A percentile compares a stretch with the other conserved stretches of the same genome.
Evolutionary conservation across 2,329 filamentous ascomycete species (phyloP).

Genomic region (Anthostomella pinea): DNA sequence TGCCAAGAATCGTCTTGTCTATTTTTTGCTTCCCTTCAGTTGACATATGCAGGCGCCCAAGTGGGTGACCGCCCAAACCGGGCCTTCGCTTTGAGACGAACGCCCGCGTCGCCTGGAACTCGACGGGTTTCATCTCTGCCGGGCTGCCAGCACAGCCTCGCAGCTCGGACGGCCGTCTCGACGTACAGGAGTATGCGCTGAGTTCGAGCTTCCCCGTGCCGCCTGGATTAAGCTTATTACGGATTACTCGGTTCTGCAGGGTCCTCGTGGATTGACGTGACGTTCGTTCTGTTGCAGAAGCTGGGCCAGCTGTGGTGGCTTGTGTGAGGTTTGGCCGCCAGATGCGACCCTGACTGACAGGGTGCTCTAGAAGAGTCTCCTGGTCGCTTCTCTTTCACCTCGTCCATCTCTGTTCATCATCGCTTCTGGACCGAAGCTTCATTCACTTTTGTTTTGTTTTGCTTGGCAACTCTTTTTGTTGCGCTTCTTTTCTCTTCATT

Average conservation of each 20-base stretch:
- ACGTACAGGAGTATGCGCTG: not conserved
- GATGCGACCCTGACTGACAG: not conserved
- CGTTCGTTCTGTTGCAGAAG: constrained; percentile 4
- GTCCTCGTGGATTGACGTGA: too few relatives aligned
- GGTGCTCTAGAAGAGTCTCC: not conserved
- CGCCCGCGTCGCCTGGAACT: constrained; percentile 8
- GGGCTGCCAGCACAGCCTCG: constrained; percentile 41
- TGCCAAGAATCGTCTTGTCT: too few relatives aligned
- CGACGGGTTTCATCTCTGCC: constrained; percentile 7
- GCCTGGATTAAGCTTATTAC: too few relatives aligned
- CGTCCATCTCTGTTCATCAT: constrained; percentile 14
- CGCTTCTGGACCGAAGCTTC: constrained; percentile 27
- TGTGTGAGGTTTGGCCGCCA: constrained; percentile 3
- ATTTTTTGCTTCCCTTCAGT: too few relatives aligned
- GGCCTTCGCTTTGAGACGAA: constrained; percentile 10
- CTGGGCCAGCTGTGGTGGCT: not conserved
- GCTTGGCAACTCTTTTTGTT: constrained; percentile 15
- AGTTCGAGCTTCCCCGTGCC: too few relatives aligned
- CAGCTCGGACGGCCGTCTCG: constrained; percentile 1
- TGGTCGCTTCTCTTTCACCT: constrained; percentile 10
- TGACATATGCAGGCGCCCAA: too few relatives aligned
- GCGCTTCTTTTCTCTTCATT: constrained; percentile 16
- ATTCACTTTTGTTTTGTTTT: constrained; percentile 16
- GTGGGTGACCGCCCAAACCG: constrained; percentile 2
- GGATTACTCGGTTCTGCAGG: not conserved